These are phyloP conservation scores for Metschnikowia colocasiae DNA, from an alignment of 805 yeast species.

Conservation along the genomic window DNA sequence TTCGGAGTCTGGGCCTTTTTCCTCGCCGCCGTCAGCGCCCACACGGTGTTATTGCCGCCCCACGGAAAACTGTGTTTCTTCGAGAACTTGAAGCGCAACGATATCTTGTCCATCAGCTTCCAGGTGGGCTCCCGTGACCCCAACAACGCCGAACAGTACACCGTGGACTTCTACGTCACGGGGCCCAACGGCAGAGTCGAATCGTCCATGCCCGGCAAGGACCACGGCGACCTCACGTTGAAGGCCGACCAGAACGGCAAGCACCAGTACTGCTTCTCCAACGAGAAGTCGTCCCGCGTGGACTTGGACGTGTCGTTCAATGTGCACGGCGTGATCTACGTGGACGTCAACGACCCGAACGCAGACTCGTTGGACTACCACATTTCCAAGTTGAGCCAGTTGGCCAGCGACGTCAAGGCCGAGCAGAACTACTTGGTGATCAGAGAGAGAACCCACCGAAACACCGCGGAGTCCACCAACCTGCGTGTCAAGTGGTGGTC, in stretches of 20 bases:
- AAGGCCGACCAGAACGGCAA: conserved; percentile 68
- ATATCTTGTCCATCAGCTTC: conserved; percentile 81
- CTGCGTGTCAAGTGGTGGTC: conserved; percentile 99
- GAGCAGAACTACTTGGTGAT: conserved; percentile 92
- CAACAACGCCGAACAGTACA: conserved; percentile 60
- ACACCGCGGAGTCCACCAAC: conserved; percentile 96
- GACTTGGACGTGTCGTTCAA: conserved; percentile 94
- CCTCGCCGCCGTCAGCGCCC: conserved; percentile 46
- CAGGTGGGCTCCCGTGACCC: conserved; percentile 92
- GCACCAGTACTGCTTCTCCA: conserved; percentile 85
- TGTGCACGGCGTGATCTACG: conserved; percentile 87
- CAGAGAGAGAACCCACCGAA: conserved; percentile 96
- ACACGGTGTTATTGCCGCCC: conserved; percentile 78
- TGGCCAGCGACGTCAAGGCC: conserved; percentile 82
- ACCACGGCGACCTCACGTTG: conserved; percentile 78
- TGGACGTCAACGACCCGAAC: conserved; percentile 73
- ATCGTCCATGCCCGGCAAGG: conserved; percentile 48
- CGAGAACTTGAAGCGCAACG: conserved; percentile 77
- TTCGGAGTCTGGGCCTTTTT: conserved; percentile 15
- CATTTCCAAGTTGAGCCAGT: conserved; percentile 66
- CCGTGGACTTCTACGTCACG: conserved; percentile 55
- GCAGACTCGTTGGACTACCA: conserved; percentile 81
- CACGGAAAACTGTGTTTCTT: conserved; percentile 85
- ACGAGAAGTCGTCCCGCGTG: conserved; percentile 66
- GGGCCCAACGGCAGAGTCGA: conserved; percentile 47